Evolutionary conservation across 176 grass and related monocot genomes (phyloP).

Genomic region (Pontederia paniculata): DNA sequence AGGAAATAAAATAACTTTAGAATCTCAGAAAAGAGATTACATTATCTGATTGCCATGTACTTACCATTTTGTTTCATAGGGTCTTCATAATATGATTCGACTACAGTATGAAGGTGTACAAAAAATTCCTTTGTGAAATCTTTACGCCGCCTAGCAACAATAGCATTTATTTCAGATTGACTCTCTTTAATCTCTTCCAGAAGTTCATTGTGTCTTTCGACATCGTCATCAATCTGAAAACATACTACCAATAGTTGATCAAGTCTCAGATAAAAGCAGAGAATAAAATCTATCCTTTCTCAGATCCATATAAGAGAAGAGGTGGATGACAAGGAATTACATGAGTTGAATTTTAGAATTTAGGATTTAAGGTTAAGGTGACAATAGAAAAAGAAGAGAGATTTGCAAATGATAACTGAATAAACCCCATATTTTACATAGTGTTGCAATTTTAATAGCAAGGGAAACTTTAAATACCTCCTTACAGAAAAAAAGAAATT

Average conservation of each 20-base stretch:
- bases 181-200: constrained; percentile 53
- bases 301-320: too few relatives aligned
- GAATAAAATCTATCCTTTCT: background rate
- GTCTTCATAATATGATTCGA: constrained; percentile 59
- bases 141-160: constrained; percentile 62
- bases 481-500: background rate
- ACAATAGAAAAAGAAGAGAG: too few relatives aligned
- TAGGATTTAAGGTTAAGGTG: too few relatives aligned
- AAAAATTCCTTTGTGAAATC: constrained; percentile 95
- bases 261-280: background rate
- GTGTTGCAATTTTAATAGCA: background rate
- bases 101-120: constrained; percentile 63
- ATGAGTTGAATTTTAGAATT: too few relatives aligned
- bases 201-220: constrained; percentile 77
- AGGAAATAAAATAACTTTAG: too few relatives aligned
- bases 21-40: too few relatives aligned
- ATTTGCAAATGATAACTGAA: too few relatives aligned
- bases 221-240: constrained; percentile 83
- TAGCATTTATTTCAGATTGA: constrained; percentile 44
- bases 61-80: constrained; percentile 56
- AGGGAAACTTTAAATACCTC: background rate
- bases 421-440: background rate
- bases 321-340: too few relatives aligned
- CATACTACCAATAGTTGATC: background rate
- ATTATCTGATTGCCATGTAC: background rate